Percentiles rank a stretch among this genome's conserved stretches.
Conservation (phyloP, 345 rosid species). For the Cardiospermum halicacabum region DNA sequence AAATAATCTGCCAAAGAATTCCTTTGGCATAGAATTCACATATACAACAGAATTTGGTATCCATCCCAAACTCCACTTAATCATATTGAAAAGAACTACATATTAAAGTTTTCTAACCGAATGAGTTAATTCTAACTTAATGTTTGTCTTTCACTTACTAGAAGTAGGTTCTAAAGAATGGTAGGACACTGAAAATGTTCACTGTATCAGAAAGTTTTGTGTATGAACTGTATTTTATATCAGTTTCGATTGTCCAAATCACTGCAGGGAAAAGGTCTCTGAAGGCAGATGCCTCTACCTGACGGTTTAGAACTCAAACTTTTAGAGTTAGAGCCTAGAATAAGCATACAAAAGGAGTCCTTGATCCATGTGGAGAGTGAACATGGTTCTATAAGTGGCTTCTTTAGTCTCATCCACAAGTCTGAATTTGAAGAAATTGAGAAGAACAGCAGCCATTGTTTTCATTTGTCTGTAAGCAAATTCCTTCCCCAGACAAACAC, state of each 20-base stretch:
- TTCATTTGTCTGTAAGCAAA: conserved; percentile 43
- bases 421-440: conserved; percentile 27
- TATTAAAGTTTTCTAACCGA: too few species aligned
- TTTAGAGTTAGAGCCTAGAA: conserved; percentile 13
- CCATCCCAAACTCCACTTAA: too few species aligned
- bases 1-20: neutral
- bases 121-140: too few species aligned
- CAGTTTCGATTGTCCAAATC: neutral
- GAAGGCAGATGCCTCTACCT: neutral
- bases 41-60: neutral
- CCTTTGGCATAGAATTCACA: neutral
- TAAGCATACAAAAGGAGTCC: conserved; percentile 31
- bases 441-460: conserved; percentile 29
- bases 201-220: too few species aligned
- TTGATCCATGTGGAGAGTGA: conserved; percentile 39
- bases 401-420: conserved; percentile 27
- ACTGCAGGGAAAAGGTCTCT: neutral
- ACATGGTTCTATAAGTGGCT: conserved; percentile 31
- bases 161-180: too few species aligned
- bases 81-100: too few species aligned
- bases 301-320: neutral
- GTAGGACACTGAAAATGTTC: too few species aligned
- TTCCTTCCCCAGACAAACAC: conserved; percentile 39
- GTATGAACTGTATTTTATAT: too few species aligned
- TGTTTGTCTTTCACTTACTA: too few species aligned